Evolutionary conservation across 2,329 filamentous ascomycete genomes (phyloP), one percentile per base, ranked within the genome.

Genomic region (Fusarium hainanense): DNA sequence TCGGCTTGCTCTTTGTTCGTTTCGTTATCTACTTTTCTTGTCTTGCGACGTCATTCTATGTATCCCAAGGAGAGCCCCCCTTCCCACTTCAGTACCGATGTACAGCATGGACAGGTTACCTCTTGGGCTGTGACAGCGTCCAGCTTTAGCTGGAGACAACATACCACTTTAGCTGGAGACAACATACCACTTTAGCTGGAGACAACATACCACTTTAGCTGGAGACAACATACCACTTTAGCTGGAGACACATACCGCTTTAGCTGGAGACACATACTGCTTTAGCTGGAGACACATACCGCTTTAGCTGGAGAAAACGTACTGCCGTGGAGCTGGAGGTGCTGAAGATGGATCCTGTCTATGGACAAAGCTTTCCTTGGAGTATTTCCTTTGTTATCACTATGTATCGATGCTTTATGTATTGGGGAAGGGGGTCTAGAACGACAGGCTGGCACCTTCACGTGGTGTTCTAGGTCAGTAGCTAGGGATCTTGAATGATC

Each of bases 401-500:
- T n/a, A n/a, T 11, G 18, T 37, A 37, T 1, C 1, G 0, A 18
- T 10, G 0, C 18, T 34, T 11, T n/a, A 18, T n/a, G 16, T n/a
- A 37, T 37, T 37, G 18, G 34, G 0, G 18, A 46, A 46, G 43
- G 21, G 43, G 43, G 43, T n/a, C 43, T 27, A 54, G 51, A 44
- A 54, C 51, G 27, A 54, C 21, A 28, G 48, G 28, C 54, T 49
- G 43, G 25, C 54, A 57, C 54, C 54, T 57, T 57, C 43, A 40
- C 43, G 43, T 12, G 32, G 32, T 57, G 43, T 57, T 49, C 44
- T 57, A 47, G 54, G 44, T 49, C 43, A 57, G 54, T 57, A 57
- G 14, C 44, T n/a, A 25, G 14, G n/a, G 9, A 18, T 46, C 10
- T 27, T 14, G 7, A 11, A 41, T 27, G 7, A 11, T n/a, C 21